Base-by-base conservation (phyloP, 306 rosid genomes). In the Vigna angularis region DNA sequence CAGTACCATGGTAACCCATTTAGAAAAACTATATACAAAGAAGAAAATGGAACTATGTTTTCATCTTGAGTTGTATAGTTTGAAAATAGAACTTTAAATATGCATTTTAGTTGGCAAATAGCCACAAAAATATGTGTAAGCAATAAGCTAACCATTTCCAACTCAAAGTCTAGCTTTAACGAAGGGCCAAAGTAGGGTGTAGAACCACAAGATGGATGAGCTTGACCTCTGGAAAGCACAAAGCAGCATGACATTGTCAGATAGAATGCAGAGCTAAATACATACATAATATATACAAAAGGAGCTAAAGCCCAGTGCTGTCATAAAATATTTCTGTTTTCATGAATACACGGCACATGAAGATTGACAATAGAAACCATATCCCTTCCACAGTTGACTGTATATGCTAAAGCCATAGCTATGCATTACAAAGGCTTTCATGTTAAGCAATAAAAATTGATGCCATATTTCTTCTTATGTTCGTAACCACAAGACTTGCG, bases 181-280 rank as follows among this genome's bases (percentile, higher is more conserved):
- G 98, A 77, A 47, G 98, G 96, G 36, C 98, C 98, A 53, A 89
- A 95, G 44, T 85, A 86, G 66, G 98, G 98, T 38, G 92, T 72
- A 62, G 93, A 78, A 59, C 71, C 57, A 18, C 87, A 92, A 42
- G 74, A n/a, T 36, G 98, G 98, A 64, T 73, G 86, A 22, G 88
- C 90, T 89, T 95, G 98, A 83, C 98, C 98, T 83, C 98, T 95
- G 78, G 70, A 80, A 66, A 81, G 75, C 81, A 77, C 77, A 57
- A 83, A 56, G 77, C 22, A 34, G 52, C 64, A 65, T 18, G 58
- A 69, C 48, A 24, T 18, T 57, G 80, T 81, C 76, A 79, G 59
- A 76, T 51, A 63, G 69, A 44, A 69, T 66, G 59, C 76, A 67
- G 53, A 40, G 49, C 56, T 52, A 66, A 71, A 75, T 64, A 17